Evolutionary conservation across 164 flowering plant species (phyloP), one percentile per base, ranked within the genome.

Genomic region (Annona squamosa): DNA sequence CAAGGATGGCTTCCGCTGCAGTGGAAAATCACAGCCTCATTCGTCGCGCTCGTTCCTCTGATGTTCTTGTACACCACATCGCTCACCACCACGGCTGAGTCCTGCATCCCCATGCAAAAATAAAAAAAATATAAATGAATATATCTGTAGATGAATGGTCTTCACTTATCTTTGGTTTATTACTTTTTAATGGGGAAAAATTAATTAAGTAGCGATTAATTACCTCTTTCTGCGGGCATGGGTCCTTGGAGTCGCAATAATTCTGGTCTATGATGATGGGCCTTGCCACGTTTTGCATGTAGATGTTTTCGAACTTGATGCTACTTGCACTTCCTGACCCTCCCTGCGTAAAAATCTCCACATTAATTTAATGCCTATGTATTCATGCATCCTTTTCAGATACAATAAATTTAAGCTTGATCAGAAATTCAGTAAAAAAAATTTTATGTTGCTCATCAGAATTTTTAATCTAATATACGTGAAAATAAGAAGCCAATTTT

Each of bases 201-300:
- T 26, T 26, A 26, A 26, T 26, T 26, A 26, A 26, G 37, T 26
- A 26, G 37, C 3, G 48, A 44, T 1, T 47, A 5, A 46, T 77
- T 76, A 86, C 87, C 85, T 83, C 80, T 75, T 82, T 26, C 37
- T 26, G 63, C 47, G 74, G 68, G 67, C 91, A 88, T 2, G 87
- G 84, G 7, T 69, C 44, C 12, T 46, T 57, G 74, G 81, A 78
- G 73, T 88, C 92, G 65, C 89, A 87, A 68, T 87, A 87, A 63
- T 81, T 82, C 68, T 87, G 90, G 67, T 87, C 84, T 46, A 87
- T 83, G 70, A 87, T 83, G 41, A 87, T 87, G 1, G 90, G 90
- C 48, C 83, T 81, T 4, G 48, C 48, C 42, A 89, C 90, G 64
- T 86, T 82, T 0, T 78, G 4, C 90, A 87, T 82, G 26, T 65